Base-by-base conservation (phyloP, 768 basidiomycete genomes). In the Phaeotremella skinneri region DNA sequence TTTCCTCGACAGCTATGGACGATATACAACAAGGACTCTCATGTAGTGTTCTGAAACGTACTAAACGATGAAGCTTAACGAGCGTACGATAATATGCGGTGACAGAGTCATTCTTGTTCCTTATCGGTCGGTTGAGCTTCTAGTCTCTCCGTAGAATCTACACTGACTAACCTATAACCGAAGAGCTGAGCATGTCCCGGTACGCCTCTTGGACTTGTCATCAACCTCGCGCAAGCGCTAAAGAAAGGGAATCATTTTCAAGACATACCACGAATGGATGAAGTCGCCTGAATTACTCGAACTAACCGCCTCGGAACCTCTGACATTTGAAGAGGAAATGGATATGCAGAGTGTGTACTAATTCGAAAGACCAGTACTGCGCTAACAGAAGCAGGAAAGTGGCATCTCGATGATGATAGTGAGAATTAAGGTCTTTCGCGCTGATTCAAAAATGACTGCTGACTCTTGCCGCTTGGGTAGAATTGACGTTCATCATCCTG, bases 261-360 rank as follows among this genome's bases (percentile, higher is more conserved):
- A 91, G 89, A 87, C 79, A 69, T 97, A 96, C 70, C 85, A 93
- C 72, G 80, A 81, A 62, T 97, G 92, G 92, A 94, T 97, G 92
- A 79, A 82, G 27, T 82, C 83, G 72, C 83, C 84, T 31, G 84
- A 85, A 62, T 79, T 97, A 54, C 83, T 85, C 41, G 81, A 84
- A 49, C 80, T 87, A 17, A 96, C 91, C 0, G 91, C 91, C 3
- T 91, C 89, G 58, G 91, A 94, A 65, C 86, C 87, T 3, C 80
- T 96, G 41, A 83, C 82, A 6, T 78, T 91, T 5, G 85, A 87
- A 59, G 84, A 93, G 69, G 92, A 93, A 69, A 85, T 86, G 59
- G 85, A 86, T 23, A 94, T 94, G 91, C 91, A 94, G 75, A 80
- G 91, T 91, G 67, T 60, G 82, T 74, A 0, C 20, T 13, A 13